phyloP scores from a whole-genome alignment of 495 filamentous ascomycete genomes.

The Penicillium nucicola region DNA sequence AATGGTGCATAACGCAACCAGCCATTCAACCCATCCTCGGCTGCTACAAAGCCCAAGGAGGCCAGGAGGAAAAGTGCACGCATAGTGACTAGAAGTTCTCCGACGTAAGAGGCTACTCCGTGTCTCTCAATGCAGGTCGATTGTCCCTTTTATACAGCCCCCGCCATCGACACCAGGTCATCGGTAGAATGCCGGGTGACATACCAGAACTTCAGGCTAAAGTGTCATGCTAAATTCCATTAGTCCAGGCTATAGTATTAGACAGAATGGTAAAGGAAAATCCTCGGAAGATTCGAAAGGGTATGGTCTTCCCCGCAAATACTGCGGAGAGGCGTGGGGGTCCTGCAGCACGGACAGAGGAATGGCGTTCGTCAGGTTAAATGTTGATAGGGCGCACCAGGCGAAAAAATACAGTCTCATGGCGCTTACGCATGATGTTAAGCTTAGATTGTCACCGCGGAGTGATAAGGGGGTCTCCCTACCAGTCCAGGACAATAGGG shows the following conservation, averaged over 20 bases:
- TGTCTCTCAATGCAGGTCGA: not conserved
- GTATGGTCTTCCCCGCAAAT: conserved; percentile 12
- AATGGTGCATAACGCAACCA: conserved; percentile 66
- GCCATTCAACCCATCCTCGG: conserved; percentile 56
- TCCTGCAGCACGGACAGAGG: not conserved
- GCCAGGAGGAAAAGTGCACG: conserved; percentile 9
- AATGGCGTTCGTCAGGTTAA: not conserved
- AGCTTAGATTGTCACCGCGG: not conserved
- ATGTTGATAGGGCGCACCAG: not conserved
- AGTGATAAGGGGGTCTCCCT: no score
- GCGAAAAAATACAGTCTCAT: not conserved
- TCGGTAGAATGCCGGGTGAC: not conserved
- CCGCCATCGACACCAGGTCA: not conserved
- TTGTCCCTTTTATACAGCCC: conserved; percentile 5
- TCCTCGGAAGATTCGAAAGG: no score
- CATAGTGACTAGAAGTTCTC: conserved; percentile 1
- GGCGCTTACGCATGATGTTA: not conserved
- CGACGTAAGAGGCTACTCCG: not conserved
- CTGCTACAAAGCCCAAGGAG: conserved; percentile 12
- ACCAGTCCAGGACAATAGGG: no score
- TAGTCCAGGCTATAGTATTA: conserved; percentile 12
- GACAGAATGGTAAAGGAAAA: not conserved
- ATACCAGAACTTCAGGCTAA: conserved; percentile 16
- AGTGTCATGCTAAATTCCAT: not conserved
- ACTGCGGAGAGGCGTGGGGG: conserved; percentile 14